Evolutionary conservation across 148 eudicot genomes (phyloP), one percentile per base, ranked within the genome.

Genomic region (Talinum fruticosum): DNA sequence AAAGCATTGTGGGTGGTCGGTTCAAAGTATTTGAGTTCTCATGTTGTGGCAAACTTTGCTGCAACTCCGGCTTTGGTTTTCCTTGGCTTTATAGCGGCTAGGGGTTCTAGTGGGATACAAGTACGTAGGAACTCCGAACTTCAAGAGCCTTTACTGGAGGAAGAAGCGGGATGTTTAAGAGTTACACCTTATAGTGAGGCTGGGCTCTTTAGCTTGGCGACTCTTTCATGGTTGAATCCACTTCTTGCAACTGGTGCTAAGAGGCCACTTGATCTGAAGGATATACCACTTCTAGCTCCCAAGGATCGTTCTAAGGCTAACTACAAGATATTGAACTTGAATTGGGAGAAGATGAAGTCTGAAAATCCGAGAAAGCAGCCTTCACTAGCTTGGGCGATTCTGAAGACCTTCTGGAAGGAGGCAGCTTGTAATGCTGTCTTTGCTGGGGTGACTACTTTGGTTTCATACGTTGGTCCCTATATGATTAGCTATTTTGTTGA

Each of bases 191-290:
- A 91, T 64, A 81, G 88, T 80, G 96, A 91, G 73, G 98, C 98
- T 51, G 92, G 97, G 65, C 75, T 95, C 41, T 83, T 92, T 81
- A 91, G 91, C 82, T 83, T 91, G 83, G 90, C 90, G 74, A 91
- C 97, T 8, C 87, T 95, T 81, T 96, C 97, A n/a, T 96, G 99
- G 99, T 73, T 96, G 78, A 93, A 96, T 75, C 89, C 99, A 23
- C 85, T 96, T 74, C 96, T 96, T 67, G 86, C 97, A 41, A 79
- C 79, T 13, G 99, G 99, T 80, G 94, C 93, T 69, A 93, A 88
- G 83, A 93, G 94, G 83, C 97, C 99, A 1, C 94, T 96, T 59
- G 97, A 92, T 83, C 84, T 91, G 3, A 90, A 88, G 77, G 99
- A 96, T 75, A 90, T 96, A 71, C 99, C 99, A 38, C 92, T 91